Base-by-base conservation (phyloP, 495 filamentous ascomycete species). In the Trichoderma asperelloides region DNA sequence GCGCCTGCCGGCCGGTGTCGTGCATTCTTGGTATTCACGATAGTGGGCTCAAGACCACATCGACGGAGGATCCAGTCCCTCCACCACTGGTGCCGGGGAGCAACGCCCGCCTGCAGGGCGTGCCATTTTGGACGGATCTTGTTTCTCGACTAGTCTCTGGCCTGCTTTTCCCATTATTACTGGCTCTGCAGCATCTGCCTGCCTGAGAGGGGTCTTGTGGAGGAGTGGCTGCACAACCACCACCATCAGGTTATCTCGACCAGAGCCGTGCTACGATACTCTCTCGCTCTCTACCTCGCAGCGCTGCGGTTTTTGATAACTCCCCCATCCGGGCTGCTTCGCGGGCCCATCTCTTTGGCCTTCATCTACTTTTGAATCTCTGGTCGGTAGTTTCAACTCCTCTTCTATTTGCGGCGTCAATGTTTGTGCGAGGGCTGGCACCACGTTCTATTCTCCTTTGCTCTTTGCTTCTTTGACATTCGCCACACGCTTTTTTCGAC, bases 151-250 rank as follows among this genome's bases (percentile, higher is more conserved):
- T 60, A 60, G 55, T 27, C n/a, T 30, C 27, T 13, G 55, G 55
- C 4, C 55, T 60, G 12, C 11, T 28, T 28, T 60, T 60, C 25
- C 23, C 23, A 23, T 60, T 8, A 9, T 25, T 18, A 16, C 23
- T 60, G 27, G 23, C 23, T 21, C 55, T 60, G 55, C 55, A n/a
- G 27, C 23, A 60, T 60, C 55, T 60, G 55, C 55, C 55, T 47
- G 43, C 43, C 11, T 30, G 27, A 28, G 55, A 60, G 55, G 55
- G 55, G 55, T 30, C 27, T 55, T 25, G 55, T 60, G 55, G 55
- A 60, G 55, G 47, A 60, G 27, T 30, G 55, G 23, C 55, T 60
- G 55, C 55, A 60, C 55, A 60, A 60, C 55, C 55, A 60, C 25
- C 55, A 60, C 55, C 27, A 51, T n/a, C 47, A 51, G 45, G 9